Conservation (phyloP, 1,284 basidiomycete genomes). For the Pseudozyma thailandica region DNA sequence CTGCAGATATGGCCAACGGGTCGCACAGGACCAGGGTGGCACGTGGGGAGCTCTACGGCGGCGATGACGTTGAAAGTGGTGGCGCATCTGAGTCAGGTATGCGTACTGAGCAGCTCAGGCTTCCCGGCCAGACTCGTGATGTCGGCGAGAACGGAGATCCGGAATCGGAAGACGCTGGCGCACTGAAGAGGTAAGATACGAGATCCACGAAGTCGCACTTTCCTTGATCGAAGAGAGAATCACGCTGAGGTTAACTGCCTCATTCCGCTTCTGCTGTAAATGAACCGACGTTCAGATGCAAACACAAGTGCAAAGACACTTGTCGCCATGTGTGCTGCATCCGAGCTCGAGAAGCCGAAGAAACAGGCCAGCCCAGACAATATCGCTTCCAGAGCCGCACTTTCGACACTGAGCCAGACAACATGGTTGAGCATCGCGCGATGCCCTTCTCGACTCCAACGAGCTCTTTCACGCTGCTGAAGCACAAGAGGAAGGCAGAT, state of each 20-base stretch:
- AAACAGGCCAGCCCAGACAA: constrained; percentile 3
- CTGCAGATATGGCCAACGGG: constrained; percentile 30
- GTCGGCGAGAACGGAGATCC: too few species aligned
- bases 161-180: background rate
- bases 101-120: too few species aligned
- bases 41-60: constrained; percentile 14
- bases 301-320: constrained; percentile 53
- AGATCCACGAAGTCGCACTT: background rate
- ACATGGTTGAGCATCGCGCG: background rate
- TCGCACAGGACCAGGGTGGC: constrained; percentile 25
- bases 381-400: constrained; percentile 16
- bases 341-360: constrained; percentile 19
- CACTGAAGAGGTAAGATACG: background rate
- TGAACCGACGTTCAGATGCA: constrained; percentile 21
- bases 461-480: background rate
- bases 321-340: constrained; percentile 66
- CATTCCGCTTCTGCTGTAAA: background rate
- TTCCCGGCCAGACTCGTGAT: too few species aligned
- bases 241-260: too few species aligned
- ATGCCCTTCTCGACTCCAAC: constrained; percentile 4
- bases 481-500: constrained; percentile 21
- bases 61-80: constrained; percentile 6
- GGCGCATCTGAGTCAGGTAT: background rate
- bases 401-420: constrained; percentile 1
- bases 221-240: too few species aligned